Conservation (phyloP, 2,329 filamentous ascomycete genomes). For the Clonostachys rosea region DNA sequence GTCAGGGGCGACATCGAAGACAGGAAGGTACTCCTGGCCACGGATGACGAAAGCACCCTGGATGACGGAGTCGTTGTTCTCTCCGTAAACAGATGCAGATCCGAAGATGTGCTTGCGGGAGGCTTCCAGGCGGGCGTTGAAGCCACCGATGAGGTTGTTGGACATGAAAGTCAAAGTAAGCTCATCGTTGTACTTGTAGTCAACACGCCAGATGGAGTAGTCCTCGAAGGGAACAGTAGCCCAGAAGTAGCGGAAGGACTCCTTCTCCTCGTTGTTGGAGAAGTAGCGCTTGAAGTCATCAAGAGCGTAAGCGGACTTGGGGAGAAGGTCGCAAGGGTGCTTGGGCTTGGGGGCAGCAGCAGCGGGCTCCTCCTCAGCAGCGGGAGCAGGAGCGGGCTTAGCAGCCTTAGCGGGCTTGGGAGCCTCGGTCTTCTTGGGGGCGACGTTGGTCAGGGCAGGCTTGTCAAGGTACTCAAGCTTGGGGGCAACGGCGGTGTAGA, state of each 20-base stretch:
- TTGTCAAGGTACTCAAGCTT: conserved; percentile 78
- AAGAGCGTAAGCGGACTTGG: conserved; percentile 73
- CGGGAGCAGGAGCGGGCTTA: conserved; percentile 57
- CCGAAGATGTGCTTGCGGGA: conserved; percentile 99
- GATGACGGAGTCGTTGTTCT: conserved; percentile 84
- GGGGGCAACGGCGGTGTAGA: conserved; percentile 77
- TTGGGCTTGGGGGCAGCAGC: conserved; percentile 78
- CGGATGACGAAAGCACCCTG: conserved; percentile 93
- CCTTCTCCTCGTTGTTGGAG: conserved; percentile 89
- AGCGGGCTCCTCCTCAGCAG: conserved; percentile 31
- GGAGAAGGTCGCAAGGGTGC: conserved; percentile 87
- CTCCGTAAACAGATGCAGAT: conserved; percentile 81
- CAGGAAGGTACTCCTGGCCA: conserved; percentile 78
- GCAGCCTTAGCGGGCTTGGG: conserved; percentile 31
- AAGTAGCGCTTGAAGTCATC: conserved; percentile 99
- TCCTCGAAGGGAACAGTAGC: conserved; percentile 90
- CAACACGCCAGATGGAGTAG: conserved; percentile 90
- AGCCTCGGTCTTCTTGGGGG: conserved; percentile 72
- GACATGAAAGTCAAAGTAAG: conserved; percentile 98
- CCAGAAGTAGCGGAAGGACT: conserved; percentile 97
- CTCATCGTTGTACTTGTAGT: conserved; percentile 99
- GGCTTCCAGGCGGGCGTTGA: conserved; percentile 94
- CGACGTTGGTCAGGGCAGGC: conserved; percentile 64
- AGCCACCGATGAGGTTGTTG: conserved; percentile 95
- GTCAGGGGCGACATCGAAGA: conserved; percentile 96